phyloP scores from a whole-genome alignment of 805 yeast genomes.

The Suhomyces pyralidae region DNA sequence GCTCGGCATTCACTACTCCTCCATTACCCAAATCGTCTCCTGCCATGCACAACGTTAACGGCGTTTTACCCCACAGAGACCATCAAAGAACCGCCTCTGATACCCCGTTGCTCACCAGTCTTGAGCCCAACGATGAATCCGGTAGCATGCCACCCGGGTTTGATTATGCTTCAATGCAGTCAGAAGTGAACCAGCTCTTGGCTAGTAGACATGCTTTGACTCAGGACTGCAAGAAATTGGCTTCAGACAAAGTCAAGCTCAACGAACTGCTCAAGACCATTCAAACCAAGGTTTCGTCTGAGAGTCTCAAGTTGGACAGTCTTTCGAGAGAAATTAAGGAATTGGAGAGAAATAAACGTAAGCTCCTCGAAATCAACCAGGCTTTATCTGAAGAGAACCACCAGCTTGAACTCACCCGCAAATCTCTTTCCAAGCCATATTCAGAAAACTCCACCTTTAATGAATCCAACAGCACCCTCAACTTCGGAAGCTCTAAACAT shows the following conservation, averaged over 20 bases:
- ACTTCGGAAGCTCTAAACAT: neutral
- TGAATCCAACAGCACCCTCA: constrained; percentile 1
- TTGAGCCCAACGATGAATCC: constrained; percentile 11
- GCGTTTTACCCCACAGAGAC: constrained; percentile 8
- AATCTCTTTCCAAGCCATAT: neutral
- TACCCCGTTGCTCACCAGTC: constrained; percentile 26
- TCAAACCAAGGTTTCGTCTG: constrained; percentile 38
- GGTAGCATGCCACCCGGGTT: constrained; percentile 35
- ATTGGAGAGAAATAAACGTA: constrained; percentile 46
- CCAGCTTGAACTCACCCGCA: constrained; percentile 10
- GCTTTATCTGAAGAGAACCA: constrained; percentile 21
- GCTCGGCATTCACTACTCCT: constrained; percentile 42
- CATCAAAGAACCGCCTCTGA: constrained; percentile 47
- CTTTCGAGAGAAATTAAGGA: constrained; percentile 50
- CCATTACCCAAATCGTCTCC: constrained; percentile 39
- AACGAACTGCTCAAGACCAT: constrained; percentile 37
- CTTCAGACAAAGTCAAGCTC: constrained; percentile 26
- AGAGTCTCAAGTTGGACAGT: constrained; percentile 41
- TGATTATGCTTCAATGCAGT: constrained; percentile 20
- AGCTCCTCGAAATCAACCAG: constrained; percentile 32
- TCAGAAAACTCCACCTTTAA: neutral
- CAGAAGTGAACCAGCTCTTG: constrained; percentile 40
- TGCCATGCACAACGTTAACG: constrained; percentile 1
- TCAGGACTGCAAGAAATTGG: constrained; percentile 24
- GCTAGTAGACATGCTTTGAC: constrained; percentile 19